phyloP scores from a whole-genome alignment of 1,284 basidiomycete genomes.

The Fomitopsis schrenkii region DNA sequence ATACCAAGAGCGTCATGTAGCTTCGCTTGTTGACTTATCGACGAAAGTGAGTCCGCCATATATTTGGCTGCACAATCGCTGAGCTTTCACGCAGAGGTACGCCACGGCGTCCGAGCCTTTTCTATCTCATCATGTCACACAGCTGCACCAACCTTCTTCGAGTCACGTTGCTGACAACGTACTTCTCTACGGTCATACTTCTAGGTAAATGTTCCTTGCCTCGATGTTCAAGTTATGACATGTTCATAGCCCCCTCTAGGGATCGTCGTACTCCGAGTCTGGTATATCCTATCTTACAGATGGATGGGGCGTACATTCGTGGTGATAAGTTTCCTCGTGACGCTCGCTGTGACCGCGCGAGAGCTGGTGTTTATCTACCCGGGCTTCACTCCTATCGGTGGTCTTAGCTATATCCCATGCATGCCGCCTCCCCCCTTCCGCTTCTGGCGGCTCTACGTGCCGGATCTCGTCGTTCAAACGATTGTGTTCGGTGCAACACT shows the following conservation, averaged over 20 bases:
- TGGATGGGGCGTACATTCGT: slow-evolving; percentile 8
- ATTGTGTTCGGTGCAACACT: not conserved
- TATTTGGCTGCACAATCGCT: too few relatives aligned
- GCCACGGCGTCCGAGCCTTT: too few relatives aligned
- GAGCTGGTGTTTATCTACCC: slow-evolving; percentile 10
- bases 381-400: slow-evolving; percentile 11
- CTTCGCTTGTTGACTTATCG: too few relatives aligned
- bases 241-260: slow-evolving; percentile 6
- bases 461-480: slow-evolving; percentile 1
- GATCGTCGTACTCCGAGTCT: slow-evolving; percentile 24
- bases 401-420: slow-evolving; percentile 13
- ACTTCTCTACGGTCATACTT: slow-evolving; percentile 6
- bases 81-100: too few relatives aligned
- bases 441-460: not conserved
- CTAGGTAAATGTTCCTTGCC: slow-evolving; percentile 12
- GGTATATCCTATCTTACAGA: slow-evolving; percentile 22
- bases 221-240: not conserved
- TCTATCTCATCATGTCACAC: too few relatives aligned
- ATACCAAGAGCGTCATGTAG: too few relatives aligned
- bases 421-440: slow-evolving; percentile 10
- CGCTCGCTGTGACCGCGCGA: slow-evolving; percentile 7
- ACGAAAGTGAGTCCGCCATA: too few relatives aligned
- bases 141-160: too few relatives aligned
- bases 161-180: not conserved
- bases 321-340: slow-evolving; percentile 12